A percentile compares a stretch with the other conserved stretches of the same genome.
Evolutionary conservation across 2,329 filamentous ascomycete genomes (phyloP).

Genomic region (Aureobasidium namibiae): DNA sequence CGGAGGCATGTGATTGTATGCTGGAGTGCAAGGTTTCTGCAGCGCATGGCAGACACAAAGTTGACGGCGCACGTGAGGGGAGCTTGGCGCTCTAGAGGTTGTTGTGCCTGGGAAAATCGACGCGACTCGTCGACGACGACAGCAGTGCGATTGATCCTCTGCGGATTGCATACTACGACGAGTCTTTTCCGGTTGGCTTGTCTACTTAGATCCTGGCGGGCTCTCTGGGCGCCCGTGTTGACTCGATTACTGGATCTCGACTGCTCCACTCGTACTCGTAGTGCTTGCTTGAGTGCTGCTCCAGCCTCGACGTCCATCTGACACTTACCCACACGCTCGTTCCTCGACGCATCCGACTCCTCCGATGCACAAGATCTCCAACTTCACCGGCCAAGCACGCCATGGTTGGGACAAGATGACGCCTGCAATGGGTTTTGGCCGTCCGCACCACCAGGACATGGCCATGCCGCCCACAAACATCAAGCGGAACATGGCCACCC

Average conservation of each 20-base stretch:
- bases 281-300: not conserved
- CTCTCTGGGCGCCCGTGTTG: conserved; percentile 9
- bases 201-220: conserved; percentile 2
- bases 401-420: conserved; percentile 63
- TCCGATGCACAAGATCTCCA: conserved; percentile 59
- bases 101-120: not conserved
- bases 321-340: conserved; percentile 10
- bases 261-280: too few relatives aligned
- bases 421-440: conserved; percentile 51
- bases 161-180: not conserved
- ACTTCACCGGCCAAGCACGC: conserved; percentile 57
- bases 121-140: conserved; percentile 9
- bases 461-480: conserved; percentile 34
- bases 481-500: conserved; percentile 47
- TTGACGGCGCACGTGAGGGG: too few relatives aligned
- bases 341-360: not conserved
- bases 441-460: conserved; percentile 17
- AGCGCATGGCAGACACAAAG: too few relatives aligned
- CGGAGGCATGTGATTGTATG: too few relatives aligned
- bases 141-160: not conserved
- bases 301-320: conserved; percentile 8
- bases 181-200: not conserved
- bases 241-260: not conserved
- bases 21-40: too few relatives aligned
- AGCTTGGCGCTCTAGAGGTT: too few relatives aligned